Base-by-base conservation (phyloP, 2,329 filamentous ascomycete species). In the Aspergillus glaucus region DNA sequence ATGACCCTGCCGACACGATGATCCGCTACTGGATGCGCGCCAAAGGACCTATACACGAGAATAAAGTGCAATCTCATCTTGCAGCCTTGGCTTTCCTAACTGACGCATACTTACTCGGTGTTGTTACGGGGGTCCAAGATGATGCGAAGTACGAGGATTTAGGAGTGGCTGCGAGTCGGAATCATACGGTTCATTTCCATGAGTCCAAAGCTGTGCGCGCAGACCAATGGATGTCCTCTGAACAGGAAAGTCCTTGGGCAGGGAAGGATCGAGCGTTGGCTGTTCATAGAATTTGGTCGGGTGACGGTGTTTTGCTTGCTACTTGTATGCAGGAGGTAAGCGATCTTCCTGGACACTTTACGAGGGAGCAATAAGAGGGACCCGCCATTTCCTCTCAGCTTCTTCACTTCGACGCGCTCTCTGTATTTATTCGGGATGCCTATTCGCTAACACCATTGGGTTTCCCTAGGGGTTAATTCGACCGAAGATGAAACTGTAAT, bases 31-130 rank as follows among this genome's bases (percentile, higher is more conserved):
- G 26, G 26, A 28, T 28, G 26, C 26, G 26, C 3, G 9, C 26
- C 9, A 28, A 10, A 12, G 26, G 26, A 12, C 26, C 26, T 10
- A 28, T 28, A 28, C 26, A 28, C 3, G 9, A 28, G 9, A 10
- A 28, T 28, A 28, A 10, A 28, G 9, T 28, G 19, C 79, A 85
- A 60, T 87, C 88, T 14, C 89, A 95, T 64, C 75, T 94, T 40
- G 84, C 79, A 39, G 91, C 91, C 8, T 75, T 96, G 54, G 90
- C 90, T 19, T 96, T 95, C 73, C 86, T 95, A 76, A 87, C 83
- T 21, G 90, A 95, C 71, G 85, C 79, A 63, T 91, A 87, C 72
- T 95, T 96, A 69, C 89, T 95, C 67, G 88, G 87, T 36, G 95
- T 89, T 3, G 80, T 95, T 17, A 14, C 6, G 40, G 7, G 7